Evolutionary conservation across 345 rosid species (phyloP).

Genomic region (Schrenkiella parvula): DNA sequence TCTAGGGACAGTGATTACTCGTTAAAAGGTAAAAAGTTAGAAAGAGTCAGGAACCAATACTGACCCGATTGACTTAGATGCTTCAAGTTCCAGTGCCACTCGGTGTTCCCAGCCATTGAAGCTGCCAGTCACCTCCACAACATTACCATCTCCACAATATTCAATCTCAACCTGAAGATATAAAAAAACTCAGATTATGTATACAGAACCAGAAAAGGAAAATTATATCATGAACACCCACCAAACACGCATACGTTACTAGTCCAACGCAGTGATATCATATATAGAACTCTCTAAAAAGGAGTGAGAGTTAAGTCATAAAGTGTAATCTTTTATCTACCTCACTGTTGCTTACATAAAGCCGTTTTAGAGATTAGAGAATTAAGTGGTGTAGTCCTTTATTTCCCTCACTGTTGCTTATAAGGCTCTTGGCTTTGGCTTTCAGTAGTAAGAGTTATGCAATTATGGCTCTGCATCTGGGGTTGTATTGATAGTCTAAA

Average conservation of each 20-base stretch:
- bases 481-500: neutral
- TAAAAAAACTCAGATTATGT: neutral
- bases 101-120: conserved; percentile 92
- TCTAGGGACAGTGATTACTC: neutral
- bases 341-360: no score
- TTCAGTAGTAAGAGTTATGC: neutral
- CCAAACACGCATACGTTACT: neutral
- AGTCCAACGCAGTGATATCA: neutral
- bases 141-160: conserved; percentile 70
- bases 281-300: no score
- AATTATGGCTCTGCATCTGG: neutral
- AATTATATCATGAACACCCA: neutral
- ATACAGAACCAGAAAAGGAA: neutral
- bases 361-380: neutral
- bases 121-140: conserved; percentile 91
- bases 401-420: neutral
- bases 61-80: conserved; percentile 37
- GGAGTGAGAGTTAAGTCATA: no score
- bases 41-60: conserved; percentile 9
- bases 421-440: neutral
- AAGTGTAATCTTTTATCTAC: no score
- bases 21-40: neutral
- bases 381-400: neutral
- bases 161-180: conserved; percentile 66
- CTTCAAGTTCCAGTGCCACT: conserved; percentile 70